These are phyloP conservation scores for Ustilago hordei DNA, from an alignment of 1,284 basidiomycete species.

Conservation along the genomic window DNA sequence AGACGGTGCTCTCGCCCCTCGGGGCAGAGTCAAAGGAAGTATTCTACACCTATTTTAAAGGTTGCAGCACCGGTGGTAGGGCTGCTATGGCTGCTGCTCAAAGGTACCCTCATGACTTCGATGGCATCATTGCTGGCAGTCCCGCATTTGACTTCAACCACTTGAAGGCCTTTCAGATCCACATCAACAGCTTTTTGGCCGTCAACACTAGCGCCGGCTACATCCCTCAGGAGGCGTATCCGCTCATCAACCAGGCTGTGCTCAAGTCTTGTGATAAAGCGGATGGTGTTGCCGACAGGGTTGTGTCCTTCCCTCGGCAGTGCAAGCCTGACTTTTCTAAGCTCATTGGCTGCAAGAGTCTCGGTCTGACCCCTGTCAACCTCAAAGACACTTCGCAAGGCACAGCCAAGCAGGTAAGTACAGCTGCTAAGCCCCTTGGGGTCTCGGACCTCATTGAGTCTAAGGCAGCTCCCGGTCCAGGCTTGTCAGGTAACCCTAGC, in stretches of 20 bases:
- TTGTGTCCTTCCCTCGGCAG: conserved; percentile 33
- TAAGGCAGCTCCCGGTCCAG: not conserved
- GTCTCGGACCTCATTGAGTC: no score
- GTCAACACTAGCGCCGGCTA: conserved; percentile 25
- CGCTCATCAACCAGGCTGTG: conserved; percentile 38
- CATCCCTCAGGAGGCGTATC: conserved; percentile 29
- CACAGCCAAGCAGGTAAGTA: not conserved
- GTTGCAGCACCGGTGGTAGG: conserved; percentile 55
- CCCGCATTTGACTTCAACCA: conserved; percentile 50
- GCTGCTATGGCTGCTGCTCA: conserved; percentile 45
- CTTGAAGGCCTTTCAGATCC: conserved; percentile 51
- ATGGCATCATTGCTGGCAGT: conserved; percentile 51
- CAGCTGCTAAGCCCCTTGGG: not conserved
- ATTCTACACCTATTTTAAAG: conserved; percentile 51
- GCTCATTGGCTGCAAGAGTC: conserved; percentile 29
- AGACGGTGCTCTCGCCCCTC: not conserved
- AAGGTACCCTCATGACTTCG: conserved; percentile 46
- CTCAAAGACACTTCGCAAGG: not conserved
- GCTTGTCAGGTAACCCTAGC: not conserved
- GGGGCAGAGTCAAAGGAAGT: not conserved
- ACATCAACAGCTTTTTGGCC: conserved; percentile 41
- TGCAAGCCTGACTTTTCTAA: conserved; percentile 39
- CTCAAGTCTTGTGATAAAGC: conserved; percentile 38
- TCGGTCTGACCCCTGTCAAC: conserved; percentile 8
- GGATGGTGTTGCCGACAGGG: conserved; percentile 50